Evolutionary conservation across 495 filamentous ascomycete genomes (phyloP).

Genomic region (Penicillium simplicissimum): DNA sequence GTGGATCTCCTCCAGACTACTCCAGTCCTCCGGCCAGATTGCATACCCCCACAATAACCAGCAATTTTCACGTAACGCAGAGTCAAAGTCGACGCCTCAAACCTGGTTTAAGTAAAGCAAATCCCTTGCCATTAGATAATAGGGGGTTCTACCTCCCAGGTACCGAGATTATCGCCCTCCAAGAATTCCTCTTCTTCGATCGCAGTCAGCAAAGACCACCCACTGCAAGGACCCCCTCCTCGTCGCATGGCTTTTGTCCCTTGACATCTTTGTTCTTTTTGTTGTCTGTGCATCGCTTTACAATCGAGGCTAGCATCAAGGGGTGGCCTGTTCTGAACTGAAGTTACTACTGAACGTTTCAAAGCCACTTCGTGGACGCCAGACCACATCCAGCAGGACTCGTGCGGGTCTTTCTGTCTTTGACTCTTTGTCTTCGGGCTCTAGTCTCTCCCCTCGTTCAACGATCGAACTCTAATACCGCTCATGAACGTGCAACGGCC

Average conservation of each 20-base stretch:
- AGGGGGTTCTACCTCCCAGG: background rate
- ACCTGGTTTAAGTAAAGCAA: background rate
- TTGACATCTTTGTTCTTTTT: background rate
- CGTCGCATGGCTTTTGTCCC: background rate
- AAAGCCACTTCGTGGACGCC: slow-evolving; percentile 4
- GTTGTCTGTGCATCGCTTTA: background rate
- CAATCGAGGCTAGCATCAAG: background rate
- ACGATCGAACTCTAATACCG: slow-evolving; percentile 5
- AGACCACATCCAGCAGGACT: background rate
- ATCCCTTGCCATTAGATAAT: background rate
- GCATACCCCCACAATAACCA: slow-evolving; percentile 2
- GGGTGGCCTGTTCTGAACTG: background rate
- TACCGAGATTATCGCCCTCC: background rate
- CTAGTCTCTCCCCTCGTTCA: background rate
- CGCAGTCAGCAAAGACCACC: background rate
- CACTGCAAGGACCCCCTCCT: background rate
- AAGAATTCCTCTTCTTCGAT: background rate
- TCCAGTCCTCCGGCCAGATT: background rate
- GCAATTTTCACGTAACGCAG: slow-evolving; percentile 8
- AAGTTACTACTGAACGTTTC: background rate
- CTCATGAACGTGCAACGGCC: slow-evolving; percentile 1
- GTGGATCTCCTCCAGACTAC: background rate
- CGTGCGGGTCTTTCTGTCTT: background rate
- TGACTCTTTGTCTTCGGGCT: background rate
- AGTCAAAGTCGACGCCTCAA: slow-evolving; percentile 3